Percentiles rank a stretch among this genome's conserved stretches.
These are phyloP conservation scores for Colletotrichum lini DNA, from an alignment of 2,329 filamentous ascomycete genomes.

Conservation along the genomic window DNA sequence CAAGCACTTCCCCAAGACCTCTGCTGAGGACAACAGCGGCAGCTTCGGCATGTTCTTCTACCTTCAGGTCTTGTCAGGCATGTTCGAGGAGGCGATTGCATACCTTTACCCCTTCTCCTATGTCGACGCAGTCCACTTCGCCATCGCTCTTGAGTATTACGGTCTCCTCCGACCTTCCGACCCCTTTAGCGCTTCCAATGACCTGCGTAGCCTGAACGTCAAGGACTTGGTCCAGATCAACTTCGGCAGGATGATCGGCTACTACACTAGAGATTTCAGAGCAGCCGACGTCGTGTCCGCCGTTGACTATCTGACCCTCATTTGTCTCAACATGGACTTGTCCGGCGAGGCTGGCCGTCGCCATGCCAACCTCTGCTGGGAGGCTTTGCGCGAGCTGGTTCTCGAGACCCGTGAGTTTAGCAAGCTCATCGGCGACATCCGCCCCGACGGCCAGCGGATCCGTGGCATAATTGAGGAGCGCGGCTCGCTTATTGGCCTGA, in stretches of 20 bases:
- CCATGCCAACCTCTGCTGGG: slow-evolving; percentile 88
- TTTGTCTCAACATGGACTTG: slow-evolving; percentile 92
- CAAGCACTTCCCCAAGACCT: slow-evolving; percentile 88
- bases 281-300: slow-evolving; percentile 90
- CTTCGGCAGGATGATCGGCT: slow-evolving; percentile 93
- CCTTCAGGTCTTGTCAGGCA: slow-evolving; percentile 88
- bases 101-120: slow-evolving; percentile 95
- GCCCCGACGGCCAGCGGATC: slow-evolving; percentile 86
- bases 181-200: slow-evolving; percentile 80
- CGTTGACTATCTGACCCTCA: slow-evolving; percentile 91
- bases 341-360: slow-evolving; percentile 80
- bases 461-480: slow-evolving; percentile 90
- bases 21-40: slow-evolving; percentile 81
- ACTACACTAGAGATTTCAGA: slow-evolving; percentile 96
- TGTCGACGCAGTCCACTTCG: slow-evolving; percentile 94
- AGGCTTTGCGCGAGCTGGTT: slow-evolving; percentile 92
- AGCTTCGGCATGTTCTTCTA: slow-evolving; percentile 94
- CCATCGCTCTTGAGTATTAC: slow-evolving; percentile 89
- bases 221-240: slow-evolving; percentile 86
- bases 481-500: slow-evolving; percentile 83
- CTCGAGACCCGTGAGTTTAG: slow-evolving; percentile 98
- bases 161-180: slow-evolving; percentile 90
- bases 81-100: slow-evolving; percentile 94
- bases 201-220: slow-evolving; percentile 77
- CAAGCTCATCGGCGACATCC: slow-evolving; percentile 91